Evolutionary conservation across 2,329 filamentous ascomycete genomes (phyloP).

Genomic region (Phoma sp.): DNA sequence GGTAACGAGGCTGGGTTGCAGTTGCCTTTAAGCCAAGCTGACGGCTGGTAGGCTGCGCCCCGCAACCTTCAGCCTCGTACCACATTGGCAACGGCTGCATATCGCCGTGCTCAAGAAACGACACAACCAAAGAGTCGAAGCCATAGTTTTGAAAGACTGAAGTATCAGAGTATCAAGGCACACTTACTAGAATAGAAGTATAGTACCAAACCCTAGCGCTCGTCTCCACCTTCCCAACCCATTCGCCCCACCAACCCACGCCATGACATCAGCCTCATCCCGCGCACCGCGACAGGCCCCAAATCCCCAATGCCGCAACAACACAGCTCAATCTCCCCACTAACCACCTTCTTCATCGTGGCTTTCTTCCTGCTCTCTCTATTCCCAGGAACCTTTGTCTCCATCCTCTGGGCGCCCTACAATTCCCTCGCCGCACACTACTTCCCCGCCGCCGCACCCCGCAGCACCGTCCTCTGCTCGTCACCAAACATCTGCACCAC

Average conservation of each 20-base stretch:
- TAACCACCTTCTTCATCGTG: constrained; percentile 55
- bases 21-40: too few species aligned
- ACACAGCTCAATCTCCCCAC: constrained; percentile 39
- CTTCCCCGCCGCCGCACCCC: constrained; percentile 21
- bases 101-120: too few species aligned
- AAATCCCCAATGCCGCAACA: constrained; percentile 18
- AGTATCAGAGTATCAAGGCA: too few species aligned
- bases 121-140: too few species aligned
- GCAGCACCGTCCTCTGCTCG: constrained; percentile 30
- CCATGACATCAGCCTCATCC: constrained; percentile 21
- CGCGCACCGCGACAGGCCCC: constrained; percentile 3
- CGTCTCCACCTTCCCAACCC: neutral
- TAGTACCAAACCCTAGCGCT: neutral
- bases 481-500: constrained; percentile 38
- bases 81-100: too few species aligned
- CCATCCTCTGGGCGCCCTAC: constrained; percentile 48
- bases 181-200: too few species aligned
- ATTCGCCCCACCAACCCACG: constrained; percentile 10
- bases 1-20: too few species aligned
- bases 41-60: too few species aligned
- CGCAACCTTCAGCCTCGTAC: too few species aligned
- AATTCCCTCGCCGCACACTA: constrained; percentile 35
- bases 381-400: constrained; percentile 56
- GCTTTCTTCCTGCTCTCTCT: constrained; percentile 58
- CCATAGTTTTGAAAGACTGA: too few species aligned